Evolutionary conservation across 2,329 filamentous ascomycete species (phyloP).

Genomic region (Trichoderma atrobrunneum): DNA sequence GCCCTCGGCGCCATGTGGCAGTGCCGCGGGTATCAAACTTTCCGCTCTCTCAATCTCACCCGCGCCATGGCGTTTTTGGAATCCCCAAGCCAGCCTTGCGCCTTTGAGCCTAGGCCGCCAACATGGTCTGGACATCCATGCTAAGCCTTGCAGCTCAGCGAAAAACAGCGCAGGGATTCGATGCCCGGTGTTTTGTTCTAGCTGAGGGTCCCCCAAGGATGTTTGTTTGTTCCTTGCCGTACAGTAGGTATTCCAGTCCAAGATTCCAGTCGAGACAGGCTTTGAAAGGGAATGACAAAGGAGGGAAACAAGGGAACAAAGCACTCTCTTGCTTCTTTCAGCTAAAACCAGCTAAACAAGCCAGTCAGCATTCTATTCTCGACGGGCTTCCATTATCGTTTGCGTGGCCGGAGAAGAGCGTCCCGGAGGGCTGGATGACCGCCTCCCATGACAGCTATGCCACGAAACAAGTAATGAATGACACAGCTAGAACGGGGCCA

Average conservation of each 20-base stretch:
- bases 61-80: conserved; percentile 2
- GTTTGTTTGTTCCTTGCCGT: neutral
- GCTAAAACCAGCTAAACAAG: neutral
- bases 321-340: neutral
- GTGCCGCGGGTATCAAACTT: conserved; percentile 3
- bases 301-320: neutral
- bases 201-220: neutral
- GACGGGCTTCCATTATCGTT: neutral
- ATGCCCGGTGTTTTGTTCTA: neutral
- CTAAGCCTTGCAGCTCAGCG: neutral
- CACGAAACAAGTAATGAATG: neutral
- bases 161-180: neutral
- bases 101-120: neutral
- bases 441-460: neutral
- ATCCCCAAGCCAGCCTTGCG: neutral
- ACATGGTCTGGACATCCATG: neutral
- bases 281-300: neutral
- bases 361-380: conserved; percentile 12
- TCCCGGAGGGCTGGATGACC: neutral
- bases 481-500: neutral
- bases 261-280: neutral
- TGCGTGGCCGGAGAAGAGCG: neutral
- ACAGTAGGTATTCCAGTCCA: neutral
- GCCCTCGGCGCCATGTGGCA: conserved; percentile 1
- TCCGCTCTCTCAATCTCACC: neutral